Base-by-base conservation (phyloP, 192 early-diverging fungal genomes). In the Mortierella claussenii region DNA sequence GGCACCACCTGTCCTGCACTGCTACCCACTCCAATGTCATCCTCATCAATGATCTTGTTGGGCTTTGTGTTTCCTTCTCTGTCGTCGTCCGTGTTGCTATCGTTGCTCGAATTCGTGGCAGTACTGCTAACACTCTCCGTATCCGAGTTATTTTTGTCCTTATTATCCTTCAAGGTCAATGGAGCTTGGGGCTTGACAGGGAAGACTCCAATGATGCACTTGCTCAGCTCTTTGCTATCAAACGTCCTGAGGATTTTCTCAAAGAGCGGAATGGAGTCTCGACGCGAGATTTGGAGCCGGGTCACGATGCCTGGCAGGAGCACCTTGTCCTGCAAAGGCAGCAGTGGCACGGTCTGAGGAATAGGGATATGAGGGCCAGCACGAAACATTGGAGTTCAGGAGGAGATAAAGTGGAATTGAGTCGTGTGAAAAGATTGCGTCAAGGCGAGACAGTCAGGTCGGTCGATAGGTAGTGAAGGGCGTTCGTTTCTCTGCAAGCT, bases 251-350 rank as follows among this genome's bases (percentile, higher is more conserved):
- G 69, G 44, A 85, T 69, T 51, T 68, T 70, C 66, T 78, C 79
- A 21, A 87, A 85, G 10, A 93, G 69, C 12, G 74, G 69, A 23
- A 80, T 79, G 17, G 88, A 83, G 20, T 90, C 85, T 47, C 78
- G 79, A 17, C 88, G 78, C 17, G 76, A 78, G 42, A 93, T 84
- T 50, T 83, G 83, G n/a, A 88, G 61, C 3, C 87, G 82, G 32
- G 87, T 69, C 12, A 91, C 86, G 8, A 89, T 79, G 11, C 86
- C 86, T 12, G 92, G 92, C 6, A 92, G 74, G 15, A 93, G 80
- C 11, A 91, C 86, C 50, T 82, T 86, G 53, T 84, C 82, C 33
- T 79, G 71, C 45, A 87, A 65, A 11, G 83, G 79, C n/a, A 87
- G 52, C 17, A 87, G 46, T 23, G 85, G 81, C 18, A 87, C 49